Evolutionary conservation across 805 yeast species (phyloP).

Genomic region (Ogataea sp.): DNA sequence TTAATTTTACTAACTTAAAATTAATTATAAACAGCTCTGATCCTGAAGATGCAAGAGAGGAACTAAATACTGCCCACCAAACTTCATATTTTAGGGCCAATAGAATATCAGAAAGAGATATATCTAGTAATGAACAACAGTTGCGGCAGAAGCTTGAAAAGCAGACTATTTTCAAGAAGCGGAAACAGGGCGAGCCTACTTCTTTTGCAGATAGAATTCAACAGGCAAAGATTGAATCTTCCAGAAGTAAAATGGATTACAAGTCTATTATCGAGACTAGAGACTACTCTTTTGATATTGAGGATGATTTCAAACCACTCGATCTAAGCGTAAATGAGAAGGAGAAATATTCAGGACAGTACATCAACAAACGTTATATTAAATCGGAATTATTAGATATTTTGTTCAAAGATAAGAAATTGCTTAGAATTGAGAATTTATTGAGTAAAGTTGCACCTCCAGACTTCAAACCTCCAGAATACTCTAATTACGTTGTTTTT

Average conservation of each 20-base stretch:
- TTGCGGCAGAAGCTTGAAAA: neutral
- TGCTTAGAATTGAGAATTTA: constrained; percentile 49
- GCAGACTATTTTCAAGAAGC: constrained; percentile 2
- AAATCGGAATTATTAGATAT: constrained; percentile 24
- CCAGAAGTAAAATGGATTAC: constrained; percentile 3
- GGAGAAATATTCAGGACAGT: constrained; percentile 39
- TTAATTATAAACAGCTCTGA: constrained; percentile 10
- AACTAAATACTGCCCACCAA: constrained; percentile 6
- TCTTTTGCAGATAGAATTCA: constrained; percentile 1
- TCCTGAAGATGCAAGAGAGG: constrained; percentile 19
- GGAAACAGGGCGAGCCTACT: neutral
- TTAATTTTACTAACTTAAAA: neutral
- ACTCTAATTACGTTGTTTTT: constrained; percentile 71
- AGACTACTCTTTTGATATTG: constrained; percentile 30
- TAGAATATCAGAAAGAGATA: neutral
- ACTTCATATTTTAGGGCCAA: constrained; percentile 9
- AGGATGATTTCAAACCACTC: constrained; percentile 17
- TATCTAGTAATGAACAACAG: neutral
- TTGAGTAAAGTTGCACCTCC: constrained; percentile 66
- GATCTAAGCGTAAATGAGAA: constrained; percentile 27
- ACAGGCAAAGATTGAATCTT: neutral
- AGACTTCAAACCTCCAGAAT: constrained; percentile 55
- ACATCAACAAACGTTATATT: constrained; percentile 40
- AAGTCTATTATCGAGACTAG: constrained; percentile 25
- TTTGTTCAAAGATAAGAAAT: constrained; percentile 40